Evolutionary conservation across 495 filamentous ascomycete genomes (phyloP).

Genomic region (Lasiosphaeriaceae sp.): DNA sequence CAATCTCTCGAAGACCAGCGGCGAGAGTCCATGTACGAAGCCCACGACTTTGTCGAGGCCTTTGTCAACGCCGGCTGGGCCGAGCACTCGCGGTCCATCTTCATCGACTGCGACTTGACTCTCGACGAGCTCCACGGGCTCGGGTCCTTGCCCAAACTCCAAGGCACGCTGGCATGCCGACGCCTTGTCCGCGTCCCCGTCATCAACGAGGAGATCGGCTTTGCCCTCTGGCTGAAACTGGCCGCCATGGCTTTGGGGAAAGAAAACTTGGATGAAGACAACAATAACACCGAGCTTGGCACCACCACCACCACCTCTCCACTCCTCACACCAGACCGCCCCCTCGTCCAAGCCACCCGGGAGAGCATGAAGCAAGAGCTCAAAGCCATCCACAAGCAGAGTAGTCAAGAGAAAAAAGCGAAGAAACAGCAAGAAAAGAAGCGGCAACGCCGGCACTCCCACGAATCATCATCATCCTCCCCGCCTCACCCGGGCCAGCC

Average conservation of each 20-base stretch:
- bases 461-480: background rate
- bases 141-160: constrained; percentile 7
- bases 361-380: background rate
- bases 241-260: background rate
- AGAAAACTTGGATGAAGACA: too few relatives aligned
- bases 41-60: constrained; percentile 10
- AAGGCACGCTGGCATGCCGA: constrained; percentile 11
- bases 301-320: too few relatives aligned
- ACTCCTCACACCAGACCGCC: background rate
- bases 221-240: constrained; percentile 15
- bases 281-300: too few relatives aligned
- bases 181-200: constrained; percentile 17
- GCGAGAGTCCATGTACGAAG: constrained; percentile 8
- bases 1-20: background rate
- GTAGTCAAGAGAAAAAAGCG: background rate
- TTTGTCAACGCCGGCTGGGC: constrained; percentile 16
- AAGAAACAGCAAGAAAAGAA: background rate
- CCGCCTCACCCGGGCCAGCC: too few relatives aligned
- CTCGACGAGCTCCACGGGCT: constrained; percentile 13
- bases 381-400: background rate
- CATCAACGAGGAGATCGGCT: constrained; percentile 19
- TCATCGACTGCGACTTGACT: constrained; percentile 15
- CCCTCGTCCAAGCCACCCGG: background rate
- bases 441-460: background rate
- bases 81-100: background rate